These are phyloP conservation scores for Backusella psychrophila DNA, from an alignment of 192 early-diverging fungal species.

Conservation along the genomic window DNA sequence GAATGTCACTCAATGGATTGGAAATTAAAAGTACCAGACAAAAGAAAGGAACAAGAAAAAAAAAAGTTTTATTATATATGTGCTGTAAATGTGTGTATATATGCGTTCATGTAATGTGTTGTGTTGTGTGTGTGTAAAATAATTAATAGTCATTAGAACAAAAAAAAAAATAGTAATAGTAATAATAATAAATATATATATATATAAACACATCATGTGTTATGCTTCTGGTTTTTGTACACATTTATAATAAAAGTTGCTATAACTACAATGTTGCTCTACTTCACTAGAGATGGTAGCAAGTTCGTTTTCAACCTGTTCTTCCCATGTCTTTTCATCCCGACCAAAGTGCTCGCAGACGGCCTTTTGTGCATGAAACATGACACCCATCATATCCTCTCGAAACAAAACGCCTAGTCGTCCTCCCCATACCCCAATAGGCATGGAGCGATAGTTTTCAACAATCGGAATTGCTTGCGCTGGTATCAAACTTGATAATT, in stretches of 20 bases:
- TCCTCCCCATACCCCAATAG: slow-evolving; percentile 36
- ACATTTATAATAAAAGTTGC: slow-evolving; percentile 5
- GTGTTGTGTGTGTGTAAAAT: not conserved
- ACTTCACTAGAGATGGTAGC: not conserved
- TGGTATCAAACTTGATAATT: slow-evolving; percentile 16
- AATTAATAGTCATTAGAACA: not conserved
- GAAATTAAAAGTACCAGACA: slow-evolving; percentile 23
- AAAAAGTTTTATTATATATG: not conserved
- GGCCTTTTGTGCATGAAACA: not conserved
- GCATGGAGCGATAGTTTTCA: slow-evolving; percentile 20
- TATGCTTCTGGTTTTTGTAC: not conserved
- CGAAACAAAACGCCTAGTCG: slow-evolving; percentile 26
- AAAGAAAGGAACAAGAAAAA: not conserved
- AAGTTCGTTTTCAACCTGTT: not conserved
- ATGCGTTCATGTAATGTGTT: not conserved
- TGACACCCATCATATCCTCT: slow-evolving; percentile 18
- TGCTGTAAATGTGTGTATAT: not conserved
- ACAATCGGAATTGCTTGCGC: not conserved
- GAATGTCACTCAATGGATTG: slow-evolving; percentile 62
- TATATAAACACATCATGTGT: not conserved
- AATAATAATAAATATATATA: not conserved
- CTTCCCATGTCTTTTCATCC: not conserved
- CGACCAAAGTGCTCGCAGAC: not conserved
- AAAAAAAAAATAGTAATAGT: not conserved
- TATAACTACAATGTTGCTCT: not conserved